These are phyloP conservation scores for Paxillus involutus DNA, from an alignment of 768 basidiomycete genomes.

Conservation along the genomic window DNA sequence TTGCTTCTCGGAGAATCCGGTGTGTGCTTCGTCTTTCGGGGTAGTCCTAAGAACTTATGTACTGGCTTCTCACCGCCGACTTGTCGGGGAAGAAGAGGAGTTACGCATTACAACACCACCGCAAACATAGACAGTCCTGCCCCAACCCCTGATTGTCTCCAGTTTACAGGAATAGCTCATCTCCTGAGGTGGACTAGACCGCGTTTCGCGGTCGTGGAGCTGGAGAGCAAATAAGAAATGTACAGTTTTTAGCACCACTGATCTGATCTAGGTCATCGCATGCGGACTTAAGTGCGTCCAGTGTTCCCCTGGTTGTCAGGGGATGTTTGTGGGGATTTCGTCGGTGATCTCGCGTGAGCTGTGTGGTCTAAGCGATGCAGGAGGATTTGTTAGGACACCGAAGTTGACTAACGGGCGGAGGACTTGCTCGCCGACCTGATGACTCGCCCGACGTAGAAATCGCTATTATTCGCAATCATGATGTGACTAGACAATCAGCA, in stretches of 20 bases:
- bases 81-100: background rate
- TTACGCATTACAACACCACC: background rate
- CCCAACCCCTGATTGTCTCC: slow-evolving; percentile 4
- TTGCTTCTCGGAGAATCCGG: slow-evolving; percentile 22
- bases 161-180: background rate
- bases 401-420: background rate
- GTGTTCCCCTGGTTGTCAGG: slow-evolving; percentile 6
- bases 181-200: background rate
- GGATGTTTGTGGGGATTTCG: slow-evolving; percentile 12
- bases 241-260: background rate
- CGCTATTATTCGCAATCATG: too few species aligned
- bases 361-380: background rate
- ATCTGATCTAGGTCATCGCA: slow-evolving; percentile 7
- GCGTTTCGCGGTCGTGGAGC: background rate
- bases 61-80: background rate
- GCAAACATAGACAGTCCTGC: background rate
- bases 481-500: too few species aligned
- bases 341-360: background rate
- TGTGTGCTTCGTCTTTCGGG: too few species aligned
- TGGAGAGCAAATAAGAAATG: background rate
- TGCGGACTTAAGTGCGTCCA: slow-evolving; percentile 11
- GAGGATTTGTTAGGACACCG: too few species aligned
- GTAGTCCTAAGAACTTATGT: background rate
- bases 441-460: too few species aligned
- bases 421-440: background rate